Evolutionary conservation across 1,284 basidiomycete genomes (phyloP).

Genomic region (Neolentinus lepideus): DNA sequence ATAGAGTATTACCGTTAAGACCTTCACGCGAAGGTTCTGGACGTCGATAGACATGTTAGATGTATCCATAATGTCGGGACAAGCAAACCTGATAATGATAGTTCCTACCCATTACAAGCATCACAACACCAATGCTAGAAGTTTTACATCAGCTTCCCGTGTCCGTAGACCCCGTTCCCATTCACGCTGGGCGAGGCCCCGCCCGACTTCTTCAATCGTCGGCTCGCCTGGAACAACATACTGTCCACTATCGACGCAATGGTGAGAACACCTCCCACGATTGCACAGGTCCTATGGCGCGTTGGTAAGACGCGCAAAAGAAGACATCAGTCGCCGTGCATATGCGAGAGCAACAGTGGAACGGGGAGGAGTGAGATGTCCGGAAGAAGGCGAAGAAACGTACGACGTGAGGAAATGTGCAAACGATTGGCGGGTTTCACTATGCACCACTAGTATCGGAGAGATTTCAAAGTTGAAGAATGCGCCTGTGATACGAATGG

Average conservation of each 20-base stretch:
- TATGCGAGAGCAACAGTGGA: neutral
- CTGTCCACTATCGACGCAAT: conserved; percentile 91
- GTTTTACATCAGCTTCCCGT: conserved; percentile 41
- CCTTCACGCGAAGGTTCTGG: neutral
- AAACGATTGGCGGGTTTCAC: conserved; percentile 89
- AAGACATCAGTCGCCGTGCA: neutral
- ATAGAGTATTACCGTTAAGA: neutral
- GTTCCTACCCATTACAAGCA: neutral
- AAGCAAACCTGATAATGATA: neutral
- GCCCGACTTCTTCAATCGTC: conserved; percentile 58
- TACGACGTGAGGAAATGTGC: conserved; percentile 96
- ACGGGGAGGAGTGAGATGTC: neutral
- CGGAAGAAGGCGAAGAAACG: conserved; percentile 24
- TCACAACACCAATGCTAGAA: neutral
- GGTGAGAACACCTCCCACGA: conserved; percentile 95
- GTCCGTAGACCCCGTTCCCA: conserved; percentile 19
- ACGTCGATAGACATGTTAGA: neutral
- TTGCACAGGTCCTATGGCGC: conserved; percentile 82
- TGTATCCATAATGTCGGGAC: neutral
- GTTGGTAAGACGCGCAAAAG: neutral
- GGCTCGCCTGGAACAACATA: conserved; percentile 73
- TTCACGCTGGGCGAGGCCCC: conserved; percentile 23
- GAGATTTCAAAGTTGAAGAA: conserved; percentile 99
- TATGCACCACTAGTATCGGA: conserved; percentile 89
- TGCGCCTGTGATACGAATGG: conserved; percentile 37